Conservation (phyloP, 148 eudicot genomes). For the Vaccinium myrtillus region DNA sequence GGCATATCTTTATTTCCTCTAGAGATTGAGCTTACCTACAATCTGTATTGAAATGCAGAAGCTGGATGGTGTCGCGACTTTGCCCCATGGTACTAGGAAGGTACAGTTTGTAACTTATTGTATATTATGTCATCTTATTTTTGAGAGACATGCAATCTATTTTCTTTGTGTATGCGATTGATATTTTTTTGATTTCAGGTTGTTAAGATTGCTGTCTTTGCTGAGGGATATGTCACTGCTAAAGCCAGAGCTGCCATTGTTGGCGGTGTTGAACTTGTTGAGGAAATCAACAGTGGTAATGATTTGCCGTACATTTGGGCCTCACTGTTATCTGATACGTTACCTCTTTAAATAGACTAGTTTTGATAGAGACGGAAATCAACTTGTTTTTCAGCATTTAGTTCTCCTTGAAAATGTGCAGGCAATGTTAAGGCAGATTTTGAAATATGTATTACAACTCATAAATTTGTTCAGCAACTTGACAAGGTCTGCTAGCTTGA, state of each 20-base stretch:
- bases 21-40: constrained; percentile 10
- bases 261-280: constrained; percentile 81
- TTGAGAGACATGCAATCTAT: background rate
- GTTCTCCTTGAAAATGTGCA: constrained; percentile 24
- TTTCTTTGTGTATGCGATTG: background rate
- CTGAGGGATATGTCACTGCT: constrained; percentile 92
- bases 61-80: constrained; percentile 66
- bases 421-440: constrained; percentile 67
- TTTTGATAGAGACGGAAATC: background rate
- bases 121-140: background rate
- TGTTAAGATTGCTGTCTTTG: constrained; percentile 89
- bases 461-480: constrained; percentile 70
- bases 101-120: constrained; percentile 28
- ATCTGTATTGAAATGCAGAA: constrained; percentile 56
- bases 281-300: constrained; percentile 61
- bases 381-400: background rate
- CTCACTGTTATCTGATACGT: background rate
- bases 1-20: background rate
- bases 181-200: constrained; percentile 30
- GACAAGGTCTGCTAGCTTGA: constrained; percentile 50
- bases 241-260: constrained; percentile 94
- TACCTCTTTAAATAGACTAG: background rate
- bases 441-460: constrained; percentile 92
- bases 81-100: constrained; percentile 96
- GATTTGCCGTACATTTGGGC: background rate